Evolutionary conservation across 768 basidiomycete genomes (phyloP), one percentile per base, ranked within the genome.

Genomic region (Boletales sp.): DNA sequence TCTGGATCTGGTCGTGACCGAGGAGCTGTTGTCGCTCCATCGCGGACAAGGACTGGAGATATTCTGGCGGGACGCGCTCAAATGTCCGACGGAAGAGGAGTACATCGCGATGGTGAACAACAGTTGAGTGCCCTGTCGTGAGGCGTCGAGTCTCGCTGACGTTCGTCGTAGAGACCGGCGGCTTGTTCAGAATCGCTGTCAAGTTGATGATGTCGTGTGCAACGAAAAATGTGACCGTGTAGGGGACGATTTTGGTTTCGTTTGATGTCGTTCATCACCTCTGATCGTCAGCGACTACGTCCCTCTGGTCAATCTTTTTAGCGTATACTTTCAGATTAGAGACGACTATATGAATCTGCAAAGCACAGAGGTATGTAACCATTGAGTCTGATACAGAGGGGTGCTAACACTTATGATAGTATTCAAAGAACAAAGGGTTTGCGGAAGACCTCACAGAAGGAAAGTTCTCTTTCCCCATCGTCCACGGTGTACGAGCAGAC

Each of bases 331-430:
- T 67, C 95, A 98, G 65, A 94, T 98, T 57, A 74, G 94, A n/a
- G 95, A 98, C 59, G 95, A 97, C 66, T 88, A 94, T 41, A 92
- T 95, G 89, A 97, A 97, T 60, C 72, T 97, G 21, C 86, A 94
- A 61, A 91, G 89, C 42, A 78, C 80, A 15, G 83, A 94, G 75
- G 93, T 92, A 58, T n/a, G 15, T 38, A 32, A 11, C 4, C 9
- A 3, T 18, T 15, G 17, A 7, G 17, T 2, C n/a, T 9, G 14
- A 30, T 28, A 13, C n/a, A 2, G 10, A 33, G 9, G 4, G 33
- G 21, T 21, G 3, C 37, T 52, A 13, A 56, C 36, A 4, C 12
- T 34, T 15, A 12, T 18, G 32, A 15, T 15, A 88, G 86, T 88
- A 89, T 57, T 69, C 78, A 5, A 71, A 76, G 17, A 87, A 81